Evolutionary conservation across 331 rosid genomes (phyloP).

Genomic region (Prunus yedoensis): DNA sequence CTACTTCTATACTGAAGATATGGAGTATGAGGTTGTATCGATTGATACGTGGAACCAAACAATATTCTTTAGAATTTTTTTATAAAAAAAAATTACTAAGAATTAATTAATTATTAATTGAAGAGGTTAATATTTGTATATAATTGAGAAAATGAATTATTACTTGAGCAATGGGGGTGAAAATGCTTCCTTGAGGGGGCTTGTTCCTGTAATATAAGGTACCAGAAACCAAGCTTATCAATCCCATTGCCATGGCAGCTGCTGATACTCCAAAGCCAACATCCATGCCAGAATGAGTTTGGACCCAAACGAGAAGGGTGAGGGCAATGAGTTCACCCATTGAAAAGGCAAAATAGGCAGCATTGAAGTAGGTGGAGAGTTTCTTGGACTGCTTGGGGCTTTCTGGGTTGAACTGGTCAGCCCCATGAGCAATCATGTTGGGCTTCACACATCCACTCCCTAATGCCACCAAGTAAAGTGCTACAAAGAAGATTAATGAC

Average conservation of each 20-base stretch:
- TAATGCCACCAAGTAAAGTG: conserved; percentile 82
- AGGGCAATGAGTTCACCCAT: conserved; percentile 81
- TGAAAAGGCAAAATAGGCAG: conserved; percentile 86
- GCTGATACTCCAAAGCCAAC: conserved; percentile 93
- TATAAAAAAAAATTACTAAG: too few species aligned
- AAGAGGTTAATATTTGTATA: neutral
- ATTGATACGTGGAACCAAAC: too few species aligned
- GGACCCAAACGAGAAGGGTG: conserved; percentile 85
- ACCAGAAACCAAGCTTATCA: conserved; percentile 67
- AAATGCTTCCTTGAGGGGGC: conserved; percentile 81
- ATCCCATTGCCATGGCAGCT: conserved; percentile 81
- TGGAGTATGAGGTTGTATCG: too few species aligned
- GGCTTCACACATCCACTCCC: conserved; percentile 99
- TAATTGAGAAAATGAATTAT: neutral
- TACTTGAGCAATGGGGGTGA: conserved; percentile 85
- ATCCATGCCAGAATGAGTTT: conserved; percentile 98
- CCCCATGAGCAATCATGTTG: conserved; percentile 96
- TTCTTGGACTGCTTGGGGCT: conserved; percentile 45
- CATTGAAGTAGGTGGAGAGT: conserved; percentile 82
- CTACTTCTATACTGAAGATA: too few species aligned
- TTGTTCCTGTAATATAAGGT: conserved; percentile 73
- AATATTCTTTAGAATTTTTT: too few species aligned
- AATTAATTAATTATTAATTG: neutral
- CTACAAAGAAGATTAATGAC: conserved; percentile 67
- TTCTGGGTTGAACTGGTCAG: conserved; percentile 65